Conservation (phyloP, 768 basidiomycete species). For the Lentinula boryana region DNA sequence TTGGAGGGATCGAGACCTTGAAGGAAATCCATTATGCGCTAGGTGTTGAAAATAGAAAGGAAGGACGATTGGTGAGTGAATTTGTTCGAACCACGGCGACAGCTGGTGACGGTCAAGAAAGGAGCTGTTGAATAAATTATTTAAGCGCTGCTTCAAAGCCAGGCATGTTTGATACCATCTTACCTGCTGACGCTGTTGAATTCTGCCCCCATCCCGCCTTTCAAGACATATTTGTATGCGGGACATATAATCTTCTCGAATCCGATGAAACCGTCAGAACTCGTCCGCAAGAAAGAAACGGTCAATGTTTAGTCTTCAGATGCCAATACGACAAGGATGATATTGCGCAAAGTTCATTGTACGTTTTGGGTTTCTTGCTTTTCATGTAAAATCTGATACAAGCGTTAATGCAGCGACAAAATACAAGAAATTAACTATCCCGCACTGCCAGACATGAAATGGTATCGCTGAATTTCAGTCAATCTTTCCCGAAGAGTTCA, state of each 20-base stretch:
- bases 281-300: conserved; percentile 41
- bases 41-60: not conserved
- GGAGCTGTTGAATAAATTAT: not conserved
- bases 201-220: conserved; percentile 72
- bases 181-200: conserved; percentile 87
- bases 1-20: conserved; percentile 70
- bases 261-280: conserved; percentile 4
- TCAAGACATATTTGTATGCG: conserved; percentile 71
- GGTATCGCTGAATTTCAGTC: conserved; percentile 38
- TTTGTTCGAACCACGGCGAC: not conserved
- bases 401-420: conserved; percentile 34
- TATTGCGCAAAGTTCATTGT: conserved; percentile 22
- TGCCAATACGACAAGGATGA: conserved; percentile 16
- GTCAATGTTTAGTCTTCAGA: conserved; percentile 67
- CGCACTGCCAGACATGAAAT: conserved; percentile 92
- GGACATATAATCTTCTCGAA: conserved; percentile 78
- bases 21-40: conserved; percentile 51
- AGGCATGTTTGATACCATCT: conserved; percentile 39
- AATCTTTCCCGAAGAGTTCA: not conserved
- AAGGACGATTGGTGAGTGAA: not conserved
- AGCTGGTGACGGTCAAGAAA: not conserved
- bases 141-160: not conserved
- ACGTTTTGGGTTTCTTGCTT: conserved; percentile 10
- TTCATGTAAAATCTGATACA: not conserved
- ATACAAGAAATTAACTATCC: conserved; percentile 68